A percentile compares a stretch with the other conserved stretches of the same genome.
phyloP scores from a whole-genome alignment of 2,329 filamentous ascomycete species.

The Penicillium sp. region DNA sequence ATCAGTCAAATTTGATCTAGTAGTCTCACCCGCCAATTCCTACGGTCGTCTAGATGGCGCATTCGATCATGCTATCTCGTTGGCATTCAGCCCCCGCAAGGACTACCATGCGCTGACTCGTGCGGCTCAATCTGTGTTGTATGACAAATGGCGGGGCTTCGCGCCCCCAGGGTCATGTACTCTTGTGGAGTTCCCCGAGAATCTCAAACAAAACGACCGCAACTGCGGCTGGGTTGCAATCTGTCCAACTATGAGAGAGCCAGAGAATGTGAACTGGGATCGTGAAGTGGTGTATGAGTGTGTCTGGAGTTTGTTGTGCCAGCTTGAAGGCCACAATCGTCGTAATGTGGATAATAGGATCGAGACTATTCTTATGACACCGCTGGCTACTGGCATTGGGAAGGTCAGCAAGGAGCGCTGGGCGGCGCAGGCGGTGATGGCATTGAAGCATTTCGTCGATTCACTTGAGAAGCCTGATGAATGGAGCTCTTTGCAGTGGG shows the following conservation, averaged over 20 bases:
- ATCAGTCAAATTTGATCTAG: constrained; percentile 51
- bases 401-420: constrained; percentile 54
- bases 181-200: constrained; percentile 52
- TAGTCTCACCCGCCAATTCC: constrained; percentile 63
- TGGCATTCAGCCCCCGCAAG: constrained; percentile 49
- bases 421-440: constrained; percentile 58
- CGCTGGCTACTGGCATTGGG: constrained; percentile 58
- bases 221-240: constrained; percentile 55
- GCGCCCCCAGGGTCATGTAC: constrained; percentile 60
- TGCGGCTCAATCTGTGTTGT: constrained; percentile 54
- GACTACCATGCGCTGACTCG: constrained; percentile 57
- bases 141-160: constrained; percentile 57
- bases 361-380: constrained; percentile 57
- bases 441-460: constrained; percentile 60
- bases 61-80: constrained; percentile 62
- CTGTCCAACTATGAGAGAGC: constrained; percentile 61
- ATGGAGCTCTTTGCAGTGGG: constrained; percentile 53
- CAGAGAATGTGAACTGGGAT: constrained; percentile 55
- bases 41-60: constrained; percentile 61
- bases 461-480: constrained; percentile 51
- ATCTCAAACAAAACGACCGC: constrained; percentile 50
- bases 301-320: constrained; percentile 59
- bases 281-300: constrained; percentile 62
- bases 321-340: constrained; percentile 57
- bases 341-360: constrained; percentile 40